Percentiles rank a stretch among this genome's conserved stretches.
Evolutionary conservation across 108 stramenopile species (phyloP).

Genomic region (Chaetoceros muelleri): DNA sequence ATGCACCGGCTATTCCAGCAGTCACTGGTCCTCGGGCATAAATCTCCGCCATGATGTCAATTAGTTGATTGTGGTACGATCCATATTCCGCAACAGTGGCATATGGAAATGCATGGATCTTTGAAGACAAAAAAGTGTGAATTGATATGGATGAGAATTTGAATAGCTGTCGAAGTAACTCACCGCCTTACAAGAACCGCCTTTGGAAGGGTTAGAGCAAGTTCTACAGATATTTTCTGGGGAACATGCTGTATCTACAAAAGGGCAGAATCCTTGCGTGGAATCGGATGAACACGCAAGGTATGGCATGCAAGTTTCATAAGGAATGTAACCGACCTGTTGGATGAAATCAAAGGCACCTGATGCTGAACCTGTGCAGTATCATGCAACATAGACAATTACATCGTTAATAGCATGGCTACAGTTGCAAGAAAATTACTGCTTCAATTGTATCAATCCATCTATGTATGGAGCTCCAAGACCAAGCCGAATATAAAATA

Average conservation of each 20-base stretch:
- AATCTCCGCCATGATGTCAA: slow-evolving; percentile 57
- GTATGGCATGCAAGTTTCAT: slow-evolving; percentile 77
- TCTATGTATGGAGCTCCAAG: too few species aligned
- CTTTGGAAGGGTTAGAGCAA: slow-evolving; percentile 32
- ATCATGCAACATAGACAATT: too few species aligned
- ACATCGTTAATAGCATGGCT: too few species aligned
- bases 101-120: slow-evolving; percentile 74
- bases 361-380: slow-evolving; percentile 19
- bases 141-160: not conserved
- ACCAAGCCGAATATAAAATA: too few species aligned
- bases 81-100: slow-evolving; percentile 88
- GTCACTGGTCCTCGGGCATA: slow-evolving; percentile 54
- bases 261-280: slow-evolving; percentile 61
- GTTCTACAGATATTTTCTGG: slow-evolving; percentile 63
- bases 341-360: slow-evolving; percentile 65
- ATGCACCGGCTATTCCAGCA: slow-evolving; percentile 27
- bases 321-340: slow-evolving; percentile 40
- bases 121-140: too few species aligned
- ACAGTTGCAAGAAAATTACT: too few species aligned
- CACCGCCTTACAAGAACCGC: slow-evolving; percentile 9
- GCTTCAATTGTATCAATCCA: too few species aligned
- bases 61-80: slow-evolving; percentile 39
- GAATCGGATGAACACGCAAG: slow-evolving; percentile 75
- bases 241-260: slow-evolving; percentile 61
- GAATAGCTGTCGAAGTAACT: not conserved